phyloP scores from a whole-genome alignment of 805 yeast genomes.

The Candida awuae region DNA sequence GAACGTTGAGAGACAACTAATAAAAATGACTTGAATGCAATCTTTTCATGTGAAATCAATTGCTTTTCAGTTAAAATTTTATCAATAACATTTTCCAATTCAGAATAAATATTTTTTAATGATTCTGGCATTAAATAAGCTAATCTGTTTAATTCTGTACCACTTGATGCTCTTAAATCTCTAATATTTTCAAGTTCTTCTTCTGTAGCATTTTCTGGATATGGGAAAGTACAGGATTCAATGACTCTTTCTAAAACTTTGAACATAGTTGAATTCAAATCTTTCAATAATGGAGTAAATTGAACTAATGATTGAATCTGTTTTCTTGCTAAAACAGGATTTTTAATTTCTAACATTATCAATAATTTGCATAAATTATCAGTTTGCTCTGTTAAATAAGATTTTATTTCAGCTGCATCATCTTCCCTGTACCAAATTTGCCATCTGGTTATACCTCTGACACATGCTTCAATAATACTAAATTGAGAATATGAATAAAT shows the following conservation, averaged over 20 bases:
- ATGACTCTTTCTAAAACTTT: slow-evolving; percentile 76
- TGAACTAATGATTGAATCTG: slow-evolving; percentile 90
- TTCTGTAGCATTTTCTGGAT: slow-evolving; percentile 49
- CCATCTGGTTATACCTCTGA: slow-evolving; percentile 94
- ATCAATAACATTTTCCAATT: slow-evolving; percentile 74
- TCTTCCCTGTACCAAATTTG: slow-evolving; percentile 74
- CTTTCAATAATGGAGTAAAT: slow-evolving; percentile 83
- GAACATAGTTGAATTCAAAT: slow-evolving; percentile 66
- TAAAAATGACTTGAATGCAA: slow-evolving; percentile 86
- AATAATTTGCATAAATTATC: slow-evolving; percentile 69
- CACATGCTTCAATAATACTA: slow-evolving; percentile 78
- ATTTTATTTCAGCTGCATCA: slow-evolving; percentile 45
- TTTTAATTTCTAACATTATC: slow-evolving; percentile 64
- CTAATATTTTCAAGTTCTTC: slow-evolving; percentile 74
- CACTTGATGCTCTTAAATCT: slow-evolving; percentile 85
- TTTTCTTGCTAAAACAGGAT: slow-evolving; percentile 75
- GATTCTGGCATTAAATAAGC: slow-evolving; percentile 95
- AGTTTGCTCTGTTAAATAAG: slow-evolving; percentile 43
- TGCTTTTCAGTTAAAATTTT: slow-evolving; percentile 59
- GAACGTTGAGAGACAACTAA: slow-evolving; percentile 88
- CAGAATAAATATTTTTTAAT: slow-evolving; percentile 68
- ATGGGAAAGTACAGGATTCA: slow-evolving; percentile 76
- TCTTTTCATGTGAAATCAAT: slow-evolving; percentile 83
- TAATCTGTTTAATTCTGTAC: slow-evolving; percentile 87
- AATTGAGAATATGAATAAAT: slow-evolving; percentile 75